Evolutionary conservation across 345 rosid species (phyloP).

Genomic region (Kernera saxatilis): DNA sequence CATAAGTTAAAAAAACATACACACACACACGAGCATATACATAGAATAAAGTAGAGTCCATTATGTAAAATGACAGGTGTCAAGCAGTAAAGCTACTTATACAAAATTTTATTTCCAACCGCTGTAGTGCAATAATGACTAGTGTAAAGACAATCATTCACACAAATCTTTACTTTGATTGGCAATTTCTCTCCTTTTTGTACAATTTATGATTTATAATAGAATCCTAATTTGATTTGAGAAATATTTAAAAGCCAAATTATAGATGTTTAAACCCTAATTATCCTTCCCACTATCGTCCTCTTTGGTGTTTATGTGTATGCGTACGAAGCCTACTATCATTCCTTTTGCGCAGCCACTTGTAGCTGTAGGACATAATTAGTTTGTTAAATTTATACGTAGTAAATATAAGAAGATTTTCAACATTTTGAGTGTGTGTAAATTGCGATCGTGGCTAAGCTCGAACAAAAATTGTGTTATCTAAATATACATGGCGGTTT

Average conservation of each 20-base stretch:
- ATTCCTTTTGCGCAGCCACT: conserved; percentile 12
- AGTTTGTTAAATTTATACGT: neutral
- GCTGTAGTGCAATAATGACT: conserved; percentile 27
- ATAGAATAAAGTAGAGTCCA: conserved; percentile 7
- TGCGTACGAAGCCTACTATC: conserved; percentile 30
- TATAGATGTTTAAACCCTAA: neutral
- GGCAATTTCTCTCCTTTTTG: conserved; percentile 30
- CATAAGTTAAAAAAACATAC: neutral
- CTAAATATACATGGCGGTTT: neutral
- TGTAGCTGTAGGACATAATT: neutral
- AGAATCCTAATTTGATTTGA: conserved; percentile 15
- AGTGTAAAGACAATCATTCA: conserved; percentile 39
- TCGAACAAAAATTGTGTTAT: neutral
- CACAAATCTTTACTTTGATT: conserved; percentile 47
- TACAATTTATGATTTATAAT: conserved; percentile 5
- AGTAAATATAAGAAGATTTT: too few species aligned
- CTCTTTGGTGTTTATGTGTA: neutral
- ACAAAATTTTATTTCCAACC: conserved; percentile 31
- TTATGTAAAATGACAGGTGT: conserved; percentile 41
- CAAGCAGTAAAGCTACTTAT: conserved; percentile 38
- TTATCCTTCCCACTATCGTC: conserved; percentile 35
- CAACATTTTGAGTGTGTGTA: neutral
- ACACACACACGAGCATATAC: conserved; percentile 22
- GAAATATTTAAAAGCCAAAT: neutral
- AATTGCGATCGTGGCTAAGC: neutral